Evolutionary conservation across 1,284 basidiomycete genomes (phyloP).

Genomic region (Mycena citricolor): DNA sequence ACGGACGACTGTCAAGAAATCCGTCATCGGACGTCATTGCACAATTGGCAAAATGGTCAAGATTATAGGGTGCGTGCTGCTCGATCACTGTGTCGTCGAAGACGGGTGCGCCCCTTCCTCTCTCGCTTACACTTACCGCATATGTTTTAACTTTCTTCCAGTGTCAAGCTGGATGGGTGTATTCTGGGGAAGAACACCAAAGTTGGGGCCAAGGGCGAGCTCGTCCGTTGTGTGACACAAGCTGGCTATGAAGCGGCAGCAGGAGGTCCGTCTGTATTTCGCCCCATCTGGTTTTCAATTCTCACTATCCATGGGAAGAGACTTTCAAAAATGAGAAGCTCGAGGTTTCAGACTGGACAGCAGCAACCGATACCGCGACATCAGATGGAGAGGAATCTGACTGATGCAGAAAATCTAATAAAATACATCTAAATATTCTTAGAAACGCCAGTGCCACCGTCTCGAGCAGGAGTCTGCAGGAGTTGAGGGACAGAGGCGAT

Average conservation of each 20-base stretch:
- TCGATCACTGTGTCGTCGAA: conserved; percentile 87
- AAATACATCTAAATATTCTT: too few species aligned
- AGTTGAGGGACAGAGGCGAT: too few species aligned
- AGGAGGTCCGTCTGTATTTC: conserved; percentile 52
- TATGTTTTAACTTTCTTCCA: conserved; percentile 32
- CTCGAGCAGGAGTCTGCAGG: too few species aligned
- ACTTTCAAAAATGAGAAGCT: conserved; percentile 64
- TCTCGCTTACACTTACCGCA: conserved; percentile 3
- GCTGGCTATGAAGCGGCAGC: conserved; percentile 80
- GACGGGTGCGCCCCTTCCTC: conserved; percentile 64
- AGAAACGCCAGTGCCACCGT: too few species aligned
- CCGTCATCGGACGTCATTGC: conserved; percentile 87
- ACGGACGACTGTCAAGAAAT: conserved; percentile 83
- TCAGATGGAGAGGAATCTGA: conserved; percentile 31
- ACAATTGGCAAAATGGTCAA: conserved; percentile 85
- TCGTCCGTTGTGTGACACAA: conserved; percentile 86
- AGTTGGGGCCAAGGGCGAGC: conserved; percentile 77
- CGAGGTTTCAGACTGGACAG: conserved; percentile 62
- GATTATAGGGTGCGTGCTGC: conserved; percentile 82
- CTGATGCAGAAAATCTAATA: too few species aligned
- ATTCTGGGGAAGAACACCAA: conserved; percentile 83
- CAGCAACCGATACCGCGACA: conserved; percentile 27
- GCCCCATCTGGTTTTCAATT: not conserved
- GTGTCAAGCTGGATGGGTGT: conserved; percentile 87
- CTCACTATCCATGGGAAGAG: conserved; percentile 36